phyloP scores from a whole-genome alignment of 257 asterid genomes.

The Vinca minor region DNA sequence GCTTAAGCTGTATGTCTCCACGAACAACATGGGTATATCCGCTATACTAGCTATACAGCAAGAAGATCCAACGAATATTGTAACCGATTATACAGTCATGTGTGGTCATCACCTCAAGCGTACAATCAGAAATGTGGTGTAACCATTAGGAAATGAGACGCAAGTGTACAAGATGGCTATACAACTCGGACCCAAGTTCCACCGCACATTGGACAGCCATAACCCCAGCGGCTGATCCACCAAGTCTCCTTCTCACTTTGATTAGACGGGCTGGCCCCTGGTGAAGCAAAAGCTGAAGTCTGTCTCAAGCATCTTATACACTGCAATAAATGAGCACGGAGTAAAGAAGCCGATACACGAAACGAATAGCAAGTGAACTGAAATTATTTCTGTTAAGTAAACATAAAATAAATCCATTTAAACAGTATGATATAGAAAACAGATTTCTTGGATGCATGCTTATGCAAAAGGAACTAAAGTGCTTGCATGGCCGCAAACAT shows the following conservation, averaged over 20 bases:
- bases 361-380: not conserved
- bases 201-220: slow-evolving; percentile 97
- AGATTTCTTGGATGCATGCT: no score
- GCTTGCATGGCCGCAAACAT: no score
- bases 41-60: not conserved
- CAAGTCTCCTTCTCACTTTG: slow-evolving; percentile 74
- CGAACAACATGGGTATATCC: not conserved
- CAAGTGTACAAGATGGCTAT: slow-evolving; percentile 17
- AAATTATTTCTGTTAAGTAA: no score
- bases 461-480: no score
- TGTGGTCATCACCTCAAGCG: not conserved
- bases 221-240: slow-evolving; percentile 98
- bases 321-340: slow-evolving; percentile 31
- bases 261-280: slow-evolving; percentile 37
- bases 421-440: no score
- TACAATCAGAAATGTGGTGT: not conserved
- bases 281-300: slow-evolving; percentile 77
- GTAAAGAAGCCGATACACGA: not conserved
- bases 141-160: not conserved
- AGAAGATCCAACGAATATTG: not conserved
- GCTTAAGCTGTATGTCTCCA: not conserved
- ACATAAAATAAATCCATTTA: no score
- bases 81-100: not conserved
- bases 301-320: slow-evolving; percentile 97
- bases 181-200: slow-evolving; percentile 97